Evolutionary conservation across 176 grass and related monocot genomes (phyloP).

Genomic region (Calamus simplicifolius): DNA sequence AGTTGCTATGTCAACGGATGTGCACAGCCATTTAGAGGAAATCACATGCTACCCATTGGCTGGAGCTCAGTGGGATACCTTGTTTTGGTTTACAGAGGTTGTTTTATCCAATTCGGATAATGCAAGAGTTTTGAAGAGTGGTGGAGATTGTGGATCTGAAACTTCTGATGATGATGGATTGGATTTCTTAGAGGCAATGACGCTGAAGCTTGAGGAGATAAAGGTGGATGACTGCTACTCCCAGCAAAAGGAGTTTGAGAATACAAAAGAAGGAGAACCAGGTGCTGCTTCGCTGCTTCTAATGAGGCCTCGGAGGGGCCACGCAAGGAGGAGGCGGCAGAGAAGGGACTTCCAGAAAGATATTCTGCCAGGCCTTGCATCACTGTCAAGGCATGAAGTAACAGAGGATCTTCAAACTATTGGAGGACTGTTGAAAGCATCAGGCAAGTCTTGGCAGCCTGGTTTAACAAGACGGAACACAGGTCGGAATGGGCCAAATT

Average conservation of each 20-base stretch:
- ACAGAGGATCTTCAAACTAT: constrained; percentile 50
- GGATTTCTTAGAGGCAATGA: constrained; percentile 51
- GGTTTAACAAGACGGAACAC: constrained; percentile 14
- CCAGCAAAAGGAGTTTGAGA: background rate
- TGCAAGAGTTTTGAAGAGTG: background rate
- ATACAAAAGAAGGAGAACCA: constrained; percentile 12
- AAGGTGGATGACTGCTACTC: constrained; percentile 13
- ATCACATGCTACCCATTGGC: background rate
- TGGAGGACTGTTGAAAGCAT: constrained; percentile 28
- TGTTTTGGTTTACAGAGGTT: constrained; percentile 59
- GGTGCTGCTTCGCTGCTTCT: constrained; percentile 19
- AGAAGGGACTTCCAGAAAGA: constrained; percentile 51
- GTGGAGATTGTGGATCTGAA: constrained; percentile 2
- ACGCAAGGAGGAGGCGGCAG: constrained; percentile 27
- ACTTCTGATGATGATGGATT: constrained; percentile 21
- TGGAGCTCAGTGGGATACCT: constrained; percentile 25
- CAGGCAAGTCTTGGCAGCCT: background rate
- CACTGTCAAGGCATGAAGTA: constrained; percentile 42
- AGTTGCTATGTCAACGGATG: constrained; percentile 30
- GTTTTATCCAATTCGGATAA: constrained; percentile 21
- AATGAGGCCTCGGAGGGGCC: constrained; percentile 37
- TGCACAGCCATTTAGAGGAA: background rate
- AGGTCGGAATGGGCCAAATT: constrained; percentile 17
- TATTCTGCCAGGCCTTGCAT: constrained; percentile 36
- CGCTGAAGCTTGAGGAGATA: constrained; percentile 34